Base-by-base conservation (phyloP, 441 rosid genomes). In the Jatropha podagrica region DNA sequence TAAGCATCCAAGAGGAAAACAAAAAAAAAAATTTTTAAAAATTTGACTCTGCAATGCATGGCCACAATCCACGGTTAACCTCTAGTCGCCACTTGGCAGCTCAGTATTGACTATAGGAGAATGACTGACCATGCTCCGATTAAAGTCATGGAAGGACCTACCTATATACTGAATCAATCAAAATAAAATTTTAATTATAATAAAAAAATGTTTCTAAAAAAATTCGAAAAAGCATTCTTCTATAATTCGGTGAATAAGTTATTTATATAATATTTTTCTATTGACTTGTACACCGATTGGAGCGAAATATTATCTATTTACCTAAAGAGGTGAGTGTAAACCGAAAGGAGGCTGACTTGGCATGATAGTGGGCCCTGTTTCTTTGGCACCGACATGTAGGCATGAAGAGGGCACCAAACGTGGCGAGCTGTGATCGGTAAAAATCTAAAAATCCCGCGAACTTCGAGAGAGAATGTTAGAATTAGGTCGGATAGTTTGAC, bases 251-350 rank as follows among this genome's bases (percentile, higher is more conserved):
- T 23, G 23, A 23, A 23, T 23, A 23, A 23, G 23, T 23, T 23
- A 23, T 23, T 23, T 23, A 23, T 23, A 23, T 23, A 23, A 23
- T 23, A 23, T 23, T 23, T 23, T 23, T 23, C 23, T 0, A 23
- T 23, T 23, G n/a, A n/a, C n/a, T n/a, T n/a, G n/a, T n/a, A n/a
- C n/a, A n/a, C n/a, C 23, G 0, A 23, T 23, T 23, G 23, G 0
- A 23, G 23, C 0, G 23, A 23, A 23, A 23, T 23, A 23, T 32
- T 32, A 32, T 32, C 32, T 0, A 32, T 32, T 32, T 67, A 55
- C 20, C 76, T 68, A 44, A 13, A 56, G 67, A 49, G 80, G 77
- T 78, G 69, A 58, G 72, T 0, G 1, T 3, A 71, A 54, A 72
- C 48, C 69, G 0, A 9, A n/a, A 3, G 8, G 48, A 7, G 27